Evolutionary conservation across 129 eudicot genomes (phyloP).

Genomic region (Escallonia rubra): DNA sequence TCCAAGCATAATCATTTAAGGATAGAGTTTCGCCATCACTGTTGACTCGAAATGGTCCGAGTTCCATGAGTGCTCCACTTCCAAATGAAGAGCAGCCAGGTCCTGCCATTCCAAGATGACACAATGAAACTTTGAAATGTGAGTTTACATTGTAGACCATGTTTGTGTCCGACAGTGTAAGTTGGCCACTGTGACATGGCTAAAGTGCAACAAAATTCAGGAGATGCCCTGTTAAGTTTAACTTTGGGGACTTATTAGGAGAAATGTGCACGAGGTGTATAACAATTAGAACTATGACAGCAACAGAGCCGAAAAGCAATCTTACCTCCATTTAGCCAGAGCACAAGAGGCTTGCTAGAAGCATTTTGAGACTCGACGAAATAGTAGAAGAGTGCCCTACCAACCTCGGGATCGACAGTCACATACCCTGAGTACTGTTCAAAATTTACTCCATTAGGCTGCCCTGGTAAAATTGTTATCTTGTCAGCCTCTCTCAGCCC

Average conservation of each 20-base stretch:
- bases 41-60: constrained; percentile 57
- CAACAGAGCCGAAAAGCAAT: not conserved
- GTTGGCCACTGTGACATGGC: too few relatives aligned
- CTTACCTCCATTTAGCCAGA: constrained; percentile 83
- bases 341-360: constrained; percentile 53
- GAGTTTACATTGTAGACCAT: too few relatives aligned
- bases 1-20: constrained; percentile 37
- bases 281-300: too few relatives aligned
- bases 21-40: constrained; percentile 38
- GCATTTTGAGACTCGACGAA: constrained; percentile 41
- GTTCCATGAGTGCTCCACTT: constrained; percentile 50
- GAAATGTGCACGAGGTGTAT: too few relatives aligned
- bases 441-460: constrained; percentile 44
- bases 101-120: constrained; percentile 19
- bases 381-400: constrained; percentile 53
- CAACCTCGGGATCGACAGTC: constrained; percentile 47
- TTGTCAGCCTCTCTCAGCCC: constrained; percentile 40
- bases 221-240: too few relatives aligned
- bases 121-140: too few relatives aligned
- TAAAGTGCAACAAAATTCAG: too few relatives aligned
- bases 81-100: constrained; percentile 72
- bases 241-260: too few relatives aligned
- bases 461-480: constrained; percentile 51
- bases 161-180: too few relatives aligned
- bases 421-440: constrained; percentile 73